Evolutionary conservation across 176 grass and related monocot species (phyloP).

Genomic region (Triticum dicoccoides): DNA sequence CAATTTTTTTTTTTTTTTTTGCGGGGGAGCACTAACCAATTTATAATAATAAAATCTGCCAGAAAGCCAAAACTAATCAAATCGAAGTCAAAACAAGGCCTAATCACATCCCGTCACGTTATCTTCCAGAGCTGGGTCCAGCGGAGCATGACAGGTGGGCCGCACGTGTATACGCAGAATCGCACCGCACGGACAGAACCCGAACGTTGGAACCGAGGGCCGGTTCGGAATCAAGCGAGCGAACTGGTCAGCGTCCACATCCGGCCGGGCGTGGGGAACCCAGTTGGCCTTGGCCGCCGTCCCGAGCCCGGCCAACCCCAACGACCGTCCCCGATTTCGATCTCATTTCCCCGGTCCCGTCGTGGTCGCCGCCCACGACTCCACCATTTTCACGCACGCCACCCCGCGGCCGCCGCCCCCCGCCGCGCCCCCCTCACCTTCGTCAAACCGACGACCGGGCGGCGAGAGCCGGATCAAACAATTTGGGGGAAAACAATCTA

Average conservation of each 20-base stretch:
- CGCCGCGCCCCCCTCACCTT: not conserved
- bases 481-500: not conserved
- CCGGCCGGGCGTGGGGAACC: not conserved
- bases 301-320: not conserved
- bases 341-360: not conserved
- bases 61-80: no score
- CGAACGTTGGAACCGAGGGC: constrained; percentile 18
- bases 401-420: not conserved
- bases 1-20: no score
- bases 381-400: not conserved
- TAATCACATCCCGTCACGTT: not conserved
- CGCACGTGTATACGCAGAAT: not conserved
- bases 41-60: no score
- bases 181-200: not conserved
- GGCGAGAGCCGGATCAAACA: not conserved
- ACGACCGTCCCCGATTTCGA: constrained; percentile 3
- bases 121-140: not conserved
- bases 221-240: not conserved
- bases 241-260: constrained; percentile 20
- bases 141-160: not conserved
- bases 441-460: not conserved
- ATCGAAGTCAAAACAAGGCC: no score
- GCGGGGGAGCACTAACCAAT: no score
- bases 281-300: not conserved
- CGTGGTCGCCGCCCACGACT: constrained; percentile 31